Evolutionary conservation across 2,329 filamentous ascomycete species (phyloP).

Genomic region (Coccinonectria pachysandricola): DNA sequence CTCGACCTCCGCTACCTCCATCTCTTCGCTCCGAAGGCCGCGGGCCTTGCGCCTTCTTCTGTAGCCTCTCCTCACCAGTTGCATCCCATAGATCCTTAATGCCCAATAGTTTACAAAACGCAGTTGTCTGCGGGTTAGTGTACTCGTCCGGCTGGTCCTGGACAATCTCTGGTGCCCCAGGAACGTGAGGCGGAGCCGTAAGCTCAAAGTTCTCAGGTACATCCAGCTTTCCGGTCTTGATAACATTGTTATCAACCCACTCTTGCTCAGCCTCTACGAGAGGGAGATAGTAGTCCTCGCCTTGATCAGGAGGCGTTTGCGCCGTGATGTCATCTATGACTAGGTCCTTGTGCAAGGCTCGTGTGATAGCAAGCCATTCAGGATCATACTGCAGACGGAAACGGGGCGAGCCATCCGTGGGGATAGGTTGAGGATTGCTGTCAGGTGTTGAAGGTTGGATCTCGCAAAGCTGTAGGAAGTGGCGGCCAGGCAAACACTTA

Average conservation of each 20-base stretch:
- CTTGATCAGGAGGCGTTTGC: constrained; percentile 47
- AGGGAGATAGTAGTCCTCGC: constrained; percentile 56
- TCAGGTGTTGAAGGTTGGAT: constrained; percentile 39
- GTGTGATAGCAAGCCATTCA: constrained; percentile 91
- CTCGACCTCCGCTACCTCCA: constrained; percentile 25
- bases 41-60: constrained; percentile 49
- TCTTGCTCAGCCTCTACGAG: constrained; percentile 58
- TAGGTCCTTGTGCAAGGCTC: constrained; percentile 62
- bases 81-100: constrained; percentile 69
- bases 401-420: constrained; percentile 24
- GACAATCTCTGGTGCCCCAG: constrained; percentile 44
- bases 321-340: constrained; percentile 50
- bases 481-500: constrained; percentile 71
- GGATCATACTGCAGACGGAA: constrained; percentile 69
- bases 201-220: constrained; percentile 70
- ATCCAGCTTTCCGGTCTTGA: constrained; percentile 47
- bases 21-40: constrained; percentile 29
- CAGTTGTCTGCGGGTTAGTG: constrained; percentile 74
- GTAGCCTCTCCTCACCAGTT: constrained; percentile 57
- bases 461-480: constrained; percentile 73
- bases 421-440: constrained; percentile 10
- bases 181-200: constrained; percentile 64
- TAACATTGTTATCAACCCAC: constrained; percentile 77
- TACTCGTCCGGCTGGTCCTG: constrained; percentile 65
- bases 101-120: constrained; percentile 68